Base-by-base conservation (phyloP, 1,284 basidiomycete genomes). In the Neonothopanus nambi region DNA sequence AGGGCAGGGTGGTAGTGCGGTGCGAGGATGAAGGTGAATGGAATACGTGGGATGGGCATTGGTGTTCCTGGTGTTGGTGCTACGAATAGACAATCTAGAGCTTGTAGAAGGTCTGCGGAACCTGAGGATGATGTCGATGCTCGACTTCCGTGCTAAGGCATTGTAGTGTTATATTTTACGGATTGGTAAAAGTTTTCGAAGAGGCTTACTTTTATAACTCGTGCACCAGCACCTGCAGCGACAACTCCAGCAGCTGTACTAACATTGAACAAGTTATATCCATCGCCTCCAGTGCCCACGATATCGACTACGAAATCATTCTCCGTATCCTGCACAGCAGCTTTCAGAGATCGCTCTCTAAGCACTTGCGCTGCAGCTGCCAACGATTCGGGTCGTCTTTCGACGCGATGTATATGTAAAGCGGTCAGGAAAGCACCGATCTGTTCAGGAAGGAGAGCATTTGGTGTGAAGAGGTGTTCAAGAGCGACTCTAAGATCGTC, bases 181-280 rank as follows among this genome's bases (percentile, higher is more conserved):
- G 13, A 47, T 30, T 21, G 47, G 26, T 21, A n/a, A n/a, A n/a
- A 50, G 11, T 6, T 36, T 30, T 11, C 5, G 24, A 26, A 7
- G 2, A 41, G 6, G 46, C 55, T 58, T 65, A 94, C 93, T 79
- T 99, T 99, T 70, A 95, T 87, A 0, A 99, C 93, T 46, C 94
- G 80, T 1, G 93, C 91, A 13, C 96, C 96, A 0, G 95, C 92
- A 13, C 96, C 96, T n/a, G 95, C 94, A 23, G 95, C 96, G 17
- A 99, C 93, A 56, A 99, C 84, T 3, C 85, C 95, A 2, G 96
- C 96, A 0, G 94, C 91, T 0, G 96, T 98, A 65, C 93, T 96
- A 40, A 98, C 95, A 68, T 99, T 98, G 79, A 97, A 99, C 0
- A 96, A 91, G 65, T 98, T 93, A 71, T 95, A 87, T 0, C 95